Conservation (phyloP, 306 rosid genomes). For the Urtica urens region DNA sequence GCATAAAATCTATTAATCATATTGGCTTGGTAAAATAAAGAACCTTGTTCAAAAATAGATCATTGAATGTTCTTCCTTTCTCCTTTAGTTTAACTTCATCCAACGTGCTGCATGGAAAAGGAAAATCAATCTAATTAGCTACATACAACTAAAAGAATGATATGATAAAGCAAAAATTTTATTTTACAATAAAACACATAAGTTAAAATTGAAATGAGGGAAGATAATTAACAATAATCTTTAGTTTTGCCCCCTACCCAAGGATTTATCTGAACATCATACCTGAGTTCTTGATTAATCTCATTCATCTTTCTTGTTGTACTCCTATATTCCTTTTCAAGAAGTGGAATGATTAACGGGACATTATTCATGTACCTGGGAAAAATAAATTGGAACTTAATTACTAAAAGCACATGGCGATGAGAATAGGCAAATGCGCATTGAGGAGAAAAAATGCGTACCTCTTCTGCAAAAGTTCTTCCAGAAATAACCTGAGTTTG, state of each 20-base stretch:
- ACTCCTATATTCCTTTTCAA: constrained; percentile 82
- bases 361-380: constrained; percentile 83
- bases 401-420: constrained; percentile 8
- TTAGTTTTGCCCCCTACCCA: neutral
- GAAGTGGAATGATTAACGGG: constrained; percentile 89
- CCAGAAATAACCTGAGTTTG: constrained; percentile 72
- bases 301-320: constrained; percentile 64
- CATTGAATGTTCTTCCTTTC: constrained; percentile 89
- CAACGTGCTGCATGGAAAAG: constrained; percentile 47
- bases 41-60: constrained; percentile 93
- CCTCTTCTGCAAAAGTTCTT: constrained; percentile 88
- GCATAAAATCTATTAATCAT: no score
- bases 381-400: constrained; percentile 21
- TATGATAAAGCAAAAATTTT: neutral
- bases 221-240: neutral
- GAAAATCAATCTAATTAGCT: constrained; percentile 13
- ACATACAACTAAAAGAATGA: neutral
- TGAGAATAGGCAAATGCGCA: neutral
- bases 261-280: neutral
- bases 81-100: constrained; percentile 92
- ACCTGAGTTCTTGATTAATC: constrained; percentile 84
- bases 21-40: constrained; percentile 5
- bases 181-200: neutral
- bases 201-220: constrained; percentile 6
- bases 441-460: constrained; percentile 9